Conservation (phyloP, 1,139 yeast species). For the Blastobotrys buckinghamii region DNA sequence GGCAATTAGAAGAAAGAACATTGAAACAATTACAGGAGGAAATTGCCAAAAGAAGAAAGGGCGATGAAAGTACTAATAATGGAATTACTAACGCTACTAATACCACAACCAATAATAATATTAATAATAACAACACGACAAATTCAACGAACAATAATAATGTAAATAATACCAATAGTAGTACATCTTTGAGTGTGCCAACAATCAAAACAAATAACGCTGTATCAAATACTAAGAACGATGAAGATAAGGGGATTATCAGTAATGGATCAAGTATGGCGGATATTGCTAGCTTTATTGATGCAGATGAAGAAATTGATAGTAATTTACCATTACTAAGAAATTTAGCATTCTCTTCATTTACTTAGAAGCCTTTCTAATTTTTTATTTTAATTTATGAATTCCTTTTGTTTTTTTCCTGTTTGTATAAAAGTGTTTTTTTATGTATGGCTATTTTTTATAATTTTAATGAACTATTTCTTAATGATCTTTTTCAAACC, state of each 20-base stretch:
- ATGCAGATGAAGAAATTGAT: conserved; percentile 3
- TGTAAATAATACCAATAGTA: background rate
- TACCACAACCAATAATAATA: too few relatives aligned
- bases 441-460: too few relatives aligned
- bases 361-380: conserved; percentile 1
- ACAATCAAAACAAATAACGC: too few relatives aligned
- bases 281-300: background rate
- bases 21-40: conserved; percentile 2
- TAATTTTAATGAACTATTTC: too few relatives aligned
- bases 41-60: background rate
- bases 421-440: background rate
- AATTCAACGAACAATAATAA: too few relatives aligned
- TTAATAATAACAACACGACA: too few relatives aligned
- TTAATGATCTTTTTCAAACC: too few relatives aligned
- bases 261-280: background rate
- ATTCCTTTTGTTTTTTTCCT: background rate
- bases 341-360: conserved; percentile 9
- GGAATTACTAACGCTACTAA: too few relatives aligned
- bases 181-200: background rate
- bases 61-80: background rate
- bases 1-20: conserved; percentile 41
- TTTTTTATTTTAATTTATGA: background rate
- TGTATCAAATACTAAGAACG: too few relatives aligned
- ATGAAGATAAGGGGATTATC: background rate
- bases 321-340: conserved; percentile 5